Evolutionary conservation across 805 yeast species (phyloP), one percentile per base, ranked within the genome.

Genomic region (Saccharomycopsis oosterbeekiorum): DNA sequence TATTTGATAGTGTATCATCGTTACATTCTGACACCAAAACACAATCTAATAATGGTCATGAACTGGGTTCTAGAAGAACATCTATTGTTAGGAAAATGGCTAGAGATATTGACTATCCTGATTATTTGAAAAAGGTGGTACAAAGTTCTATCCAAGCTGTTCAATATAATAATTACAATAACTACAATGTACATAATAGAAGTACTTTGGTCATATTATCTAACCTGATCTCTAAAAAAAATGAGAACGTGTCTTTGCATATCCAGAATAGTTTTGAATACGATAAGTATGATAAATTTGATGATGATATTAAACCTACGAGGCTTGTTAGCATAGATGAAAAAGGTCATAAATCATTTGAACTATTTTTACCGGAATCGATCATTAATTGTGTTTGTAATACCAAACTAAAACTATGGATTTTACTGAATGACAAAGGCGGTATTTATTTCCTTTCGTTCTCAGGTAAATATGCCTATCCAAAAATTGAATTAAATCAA

Each of bases 401-500:
- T 59, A 74, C 74, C 53, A 73, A 74, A 60, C 78, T 81, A 8
- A 76, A 80, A 1, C 67, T 73, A 42, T 82, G 83, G 67, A 75
- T 77, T 51, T 71, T 81, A 4, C 73, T 78, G 1, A 77, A 79
- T 19, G 76, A 76, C 19, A 72, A 72, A 53, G 75, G 80, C 51
- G 71, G 74, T 1, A 70, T 75, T 17, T 71, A 70, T 26, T 63
- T 73, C 9, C 67, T 70, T 2, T 71, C 77, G 0, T 64, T 65
- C 3, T 61, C 64, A n/a, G 78, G 78, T 0, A 69, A 69, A 54
- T 68, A 73, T 21, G 70, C 70, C 61, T 71, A 71, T 43, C 75
- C 77, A 2, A 69, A 77, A 42, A 75, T 77, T 56, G 79, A 77
- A 50, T 76, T 84, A 2, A 81, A 73, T 54, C 77, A 75, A 59